Evolutionary conservation across 1,284 basidiomycete species (phyloP).

Genomic region (Coniferiporia sulphurascens): DNA sequence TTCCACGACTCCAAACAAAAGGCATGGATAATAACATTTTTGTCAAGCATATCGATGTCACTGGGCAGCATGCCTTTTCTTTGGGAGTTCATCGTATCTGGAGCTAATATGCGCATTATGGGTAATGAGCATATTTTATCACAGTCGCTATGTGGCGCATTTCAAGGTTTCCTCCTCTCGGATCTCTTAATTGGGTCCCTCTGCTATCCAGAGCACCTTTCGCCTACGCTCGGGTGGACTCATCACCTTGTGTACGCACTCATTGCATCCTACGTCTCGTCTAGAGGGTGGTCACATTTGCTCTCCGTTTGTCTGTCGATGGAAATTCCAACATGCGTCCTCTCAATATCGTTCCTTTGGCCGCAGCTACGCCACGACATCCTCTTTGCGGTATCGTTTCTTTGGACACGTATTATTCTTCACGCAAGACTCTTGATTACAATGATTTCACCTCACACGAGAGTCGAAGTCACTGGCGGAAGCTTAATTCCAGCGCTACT

Average conservation of each 20-base stretch:
- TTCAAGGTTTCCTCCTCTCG: slow-evolving; percentile 14
- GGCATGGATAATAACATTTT: slow-evolving; percentile 12
- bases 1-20: neutral
- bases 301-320: slow-evolving; percentile 8
- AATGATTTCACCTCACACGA: neutral
- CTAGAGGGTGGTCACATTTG: slow-evolving; percentile 10
- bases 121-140: neutral
- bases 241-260: slow-evolving; percentile 7
- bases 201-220: slow-evolving; percentile 4
- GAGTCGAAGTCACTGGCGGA: neutral
- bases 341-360: slow-evolving; percentile 5
- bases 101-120: slow-evolving; percentile 1
- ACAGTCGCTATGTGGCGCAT: slow-evolving; percentile 5
- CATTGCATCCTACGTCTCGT: neutral
- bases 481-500: slow-evolving; percentile 6
- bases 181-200: slow-evolving; percentile 6
- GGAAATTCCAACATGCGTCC: slow-evolving; percentile 12
- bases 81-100: neutral
- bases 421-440: neutral
- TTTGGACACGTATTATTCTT: slow-evolving; percentile 2
- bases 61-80: slow-evolving; percentile 9
- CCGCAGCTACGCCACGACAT: slow-evolving; percentile 11
- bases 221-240: slow-evolving; percentile 2
- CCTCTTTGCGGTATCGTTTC: neutral
- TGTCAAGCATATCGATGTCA: slow-evolving; percentile 4